Evolutionary conservation across 441 rosid species (phyloP), one percentile per base, ranked within the genome.

Genomic region (Euphorbia celastroides): DNA sequence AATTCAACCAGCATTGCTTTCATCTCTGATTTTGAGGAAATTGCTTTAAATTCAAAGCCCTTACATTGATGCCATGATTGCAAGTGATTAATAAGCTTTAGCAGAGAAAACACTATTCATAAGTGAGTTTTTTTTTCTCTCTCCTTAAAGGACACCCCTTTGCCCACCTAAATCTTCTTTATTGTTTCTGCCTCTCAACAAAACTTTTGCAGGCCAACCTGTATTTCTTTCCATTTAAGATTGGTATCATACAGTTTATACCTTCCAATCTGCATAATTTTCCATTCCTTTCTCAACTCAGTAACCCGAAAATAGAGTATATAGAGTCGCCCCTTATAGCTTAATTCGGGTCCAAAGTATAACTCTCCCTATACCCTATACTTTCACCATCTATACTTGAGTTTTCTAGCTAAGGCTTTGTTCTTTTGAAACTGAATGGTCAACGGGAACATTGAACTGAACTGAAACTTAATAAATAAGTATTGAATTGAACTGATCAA

Each of bases 141-240:
- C 52, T 52, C 38, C 9, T 50, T 16, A 19, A 50, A 58, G 32
- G 17, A 19, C n/a, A 16, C 1, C 50, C 31, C 36, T 22, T n/a
- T 59, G 72, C 60, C 57, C 65, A 52, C 65, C 57, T 72, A 56
- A 32, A 28, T 30, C 20, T 60, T 62, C 76, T 72, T 62, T 66
- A 63, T 74, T 55, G 30, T 38, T 52, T 3, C 46, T 64, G 63
- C 42, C 26, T 65, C 75, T 58, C 71, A 55, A 63, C 74, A 59
- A 32, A 74, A 66, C 70, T 57, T 51, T 44, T 69, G 28, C 78
- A 73, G 75, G 70, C 78, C 69, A 78, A 61, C 79, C 73, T 73
- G 77, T 73, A 22, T 73, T 62, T 67, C 80, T 79, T 83, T 72
- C 83, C 73, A 72, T 71, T 52, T 69, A 79, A 80, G 83, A 77